These are phyloP conservation scores for Synchytrium microbalum DNA, from an alignment of 371 early-diverging fungal genomes.

Conservation along the genomic window DNA sequence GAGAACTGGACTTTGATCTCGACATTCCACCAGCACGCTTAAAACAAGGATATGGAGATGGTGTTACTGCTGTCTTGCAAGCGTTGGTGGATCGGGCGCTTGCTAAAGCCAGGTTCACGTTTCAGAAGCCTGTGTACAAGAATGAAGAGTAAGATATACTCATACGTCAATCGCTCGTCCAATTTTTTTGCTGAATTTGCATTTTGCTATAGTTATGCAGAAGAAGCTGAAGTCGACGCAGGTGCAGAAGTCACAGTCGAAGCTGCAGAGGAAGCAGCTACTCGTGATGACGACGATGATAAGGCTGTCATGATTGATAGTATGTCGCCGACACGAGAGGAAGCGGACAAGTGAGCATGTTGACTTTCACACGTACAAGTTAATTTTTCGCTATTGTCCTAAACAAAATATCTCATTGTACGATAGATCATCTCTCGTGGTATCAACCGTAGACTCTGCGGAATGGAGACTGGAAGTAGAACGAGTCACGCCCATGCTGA, in stretches of 20 bases:
- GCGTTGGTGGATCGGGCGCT: slow-evolving; percentile 32
- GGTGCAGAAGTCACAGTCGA: slow-evolving; percentile 47
- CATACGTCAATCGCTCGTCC: not conserved
- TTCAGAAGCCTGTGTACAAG: slow-evolving; percentile 36
- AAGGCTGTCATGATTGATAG: slow-evolving; percentile 28
- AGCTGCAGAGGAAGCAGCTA: slow-evolving; percentile 30
- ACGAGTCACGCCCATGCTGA: slow-evolving; percentile 41
- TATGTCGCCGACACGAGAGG: slow-evolving; percentile 8
- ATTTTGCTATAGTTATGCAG: slow-evolving; percentile 28
- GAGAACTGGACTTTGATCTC: slow-evolving; percentile 30
- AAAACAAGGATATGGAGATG: slow-evolving; percentile 44
- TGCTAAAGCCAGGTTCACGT: slow-evolving; percentile 19
- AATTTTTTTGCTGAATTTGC: slow-evolving; percentile 10
- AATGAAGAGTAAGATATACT: slow-evolving; percentile 36
- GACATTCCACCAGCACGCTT: slow-evolving; percentile 38
- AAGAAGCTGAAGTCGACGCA: slow-evolving; percentile 49
- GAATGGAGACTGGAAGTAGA: slow-evolving; percentile 48
- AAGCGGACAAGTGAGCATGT: slow-evolving; percentile 14
- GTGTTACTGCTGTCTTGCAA: slow-evolving; percentile 29
- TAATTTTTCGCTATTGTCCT: too few species aligned
- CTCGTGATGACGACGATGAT: slow-evolving; percentile 26
- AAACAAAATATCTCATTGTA: too few species aligned
- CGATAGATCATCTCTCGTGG: too few species aligned
- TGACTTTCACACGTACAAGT: slow-evolving; percentile 3
- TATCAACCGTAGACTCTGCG: slow-evolving; percentile 31